These are phyloP conservation scores for Akanthomyces dipterigenus DNA, from an alignment of 2,329 filamentous ascomycete genomes.

Conservation along the genomic window DNA sequence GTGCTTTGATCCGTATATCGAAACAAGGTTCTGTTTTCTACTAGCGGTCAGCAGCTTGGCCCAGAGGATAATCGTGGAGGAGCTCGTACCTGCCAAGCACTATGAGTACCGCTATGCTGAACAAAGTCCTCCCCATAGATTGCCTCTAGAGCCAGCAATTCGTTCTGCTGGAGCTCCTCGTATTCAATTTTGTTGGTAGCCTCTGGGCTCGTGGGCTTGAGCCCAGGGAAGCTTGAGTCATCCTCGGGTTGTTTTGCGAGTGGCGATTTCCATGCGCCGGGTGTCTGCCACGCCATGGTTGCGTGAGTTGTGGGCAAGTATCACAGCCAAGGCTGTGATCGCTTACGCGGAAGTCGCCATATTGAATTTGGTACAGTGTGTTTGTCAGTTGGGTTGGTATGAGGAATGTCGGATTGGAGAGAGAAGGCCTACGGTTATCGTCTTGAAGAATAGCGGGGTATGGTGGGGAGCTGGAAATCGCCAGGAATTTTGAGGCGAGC, in stretches of 20 bases:
- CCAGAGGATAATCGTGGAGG: conserved; percentile 13
- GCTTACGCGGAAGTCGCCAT: conserved; percentile 45
- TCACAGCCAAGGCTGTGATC: conserved; percentile 49
- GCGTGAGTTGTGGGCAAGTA: conserved; percentile 28
- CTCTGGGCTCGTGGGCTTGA: conserved; percentile 37
- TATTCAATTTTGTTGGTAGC: conserved; percentile 55
- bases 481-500: background rate
- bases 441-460: conserved; percentile 9
- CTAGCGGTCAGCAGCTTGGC: conserved; percentile 18
- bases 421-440: background rate
- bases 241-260: conserved; percentile 33
- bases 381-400: background rate
- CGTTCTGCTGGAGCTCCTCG: conserved; percentile 78
- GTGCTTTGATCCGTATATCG: conserved; percentile 69
- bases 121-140: conserved; percentile 89
- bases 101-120: conserved; percentile 60
- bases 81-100: conserved; percentile 73
- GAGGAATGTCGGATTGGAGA: background rate
- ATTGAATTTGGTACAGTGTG: conserved; percentile 12
- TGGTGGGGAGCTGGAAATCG: background rate
- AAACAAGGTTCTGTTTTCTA: conserved; percentile 78
- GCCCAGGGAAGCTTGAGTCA: conserved; percentile 46
- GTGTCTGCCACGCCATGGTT: conserved; percentile 47
- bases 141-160: conserved; percentile 75
- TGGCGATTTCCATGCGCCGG: conserved; percentile 43